phyloP scores from a whole-genome alignment of 352 stramenopile species.

The Thalassiosira oceanica region DNA sequence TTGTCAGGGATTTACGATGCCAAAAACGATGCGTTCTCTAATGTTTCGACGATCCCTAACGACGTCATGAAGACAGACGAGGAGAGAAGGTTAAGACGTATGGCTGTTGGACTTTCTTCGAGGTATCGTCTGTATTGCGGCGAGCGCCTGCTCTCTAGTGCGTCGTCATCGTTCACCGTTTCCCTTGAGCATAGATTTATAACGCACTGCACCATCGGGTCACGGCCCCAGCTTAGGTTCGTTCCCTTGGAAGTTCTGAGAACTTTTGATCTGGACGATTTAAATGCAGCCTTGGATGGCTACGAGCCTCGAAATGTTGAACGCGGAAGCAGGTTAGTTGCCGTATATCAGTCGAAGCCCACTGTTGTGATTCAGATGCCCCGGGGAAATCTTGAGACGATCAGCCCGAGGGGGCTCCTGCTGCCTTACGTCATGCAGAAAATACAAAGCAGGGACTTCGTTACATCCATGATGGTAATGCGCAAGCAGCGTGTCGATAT shows the following conservation, averaged over 20 bases:
- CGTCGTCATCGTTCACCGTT: constrained; percentile 68
- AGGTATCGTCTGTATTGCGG: constrained; percentile 69
- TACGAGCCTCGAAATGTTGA: constrained; percentile 79
- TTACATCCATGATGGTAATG: constrained; percentile 73
- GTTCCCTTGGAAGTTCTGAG: constrained; percentile 54
- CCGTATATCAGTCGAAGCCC: constrained; percentile 58
- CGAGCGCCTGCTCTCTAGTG: constrained; percentile 71
- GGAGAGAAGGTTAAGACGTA: constrained; percentile 23
- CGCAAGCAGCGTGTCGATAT: constrained; percentile 77
- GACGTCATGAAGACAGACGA: constrained; percentile 1
- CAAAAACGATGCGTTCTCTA: constrained; percentile 14
- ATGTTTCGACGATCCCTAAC: background rate
- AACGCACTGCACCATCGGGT: constrained; percentile 60
- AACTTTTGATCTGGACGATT: constrained; percentile 71
- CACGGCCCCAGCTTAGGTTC: constrained; percentile 67
- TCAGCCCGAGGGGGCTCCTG: constrained; percentile 71
- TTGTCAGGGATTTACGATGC: constrained; percentile 63
- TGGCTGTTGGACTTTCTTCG: constrained; percentile 69
- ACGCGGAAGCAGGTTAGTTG: constrained; percentile 61
- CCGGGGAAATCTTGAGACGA: constrained; percentile 76
- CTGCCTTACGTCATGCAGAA: constrained; percentile 69
- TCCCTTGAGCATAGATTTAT: constrained; percentile 69
- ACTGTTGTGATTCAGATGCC: constrained; percentile 76
- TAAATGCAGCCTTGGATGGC: constrained; percentile 60
- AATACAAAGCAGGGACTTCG: constrained; percentile 57